These are phyloP conservation scores for Penicillium sp. DNA, from an alignment of 2,329 filamentous ascomycete genomes.

Conservation along the genomic window DNA sequence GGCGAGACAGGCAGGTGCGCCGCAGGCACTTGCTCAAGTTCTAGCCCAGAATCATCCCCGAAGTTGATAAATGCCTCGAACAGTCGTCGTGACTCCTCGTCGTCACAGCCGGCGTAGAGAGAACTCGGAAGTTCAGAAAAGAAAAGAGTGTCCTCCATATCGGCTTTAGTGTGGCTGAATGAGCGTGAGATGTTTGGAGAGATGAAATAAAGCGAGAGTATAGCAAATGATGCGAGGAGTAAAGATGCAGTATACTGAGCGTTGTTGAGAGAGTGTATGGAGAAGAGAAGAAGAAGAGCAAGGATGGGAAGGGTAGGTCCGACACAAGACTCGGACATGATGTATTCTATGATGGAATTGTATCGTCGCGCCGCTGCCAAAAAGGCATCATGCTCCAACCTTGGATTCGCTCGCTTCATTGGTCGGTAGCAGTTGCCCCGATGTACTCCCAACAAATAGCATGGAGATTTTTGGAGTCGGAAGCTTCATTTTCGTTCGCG, in stretches of 20 bases:
- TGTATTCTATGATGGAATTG: neutral
- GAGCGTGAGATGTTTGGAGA: neutral
- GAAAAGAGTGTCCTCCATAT: neutral
- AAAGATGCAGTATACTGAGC: neutral
- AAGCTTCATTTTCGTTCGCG: neutral
- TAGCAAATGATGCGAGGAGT: neutral
- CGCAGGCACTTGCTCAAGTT: neutral
- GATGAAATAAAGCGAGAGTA: neutral
- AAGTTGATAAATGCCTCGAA: too few species aligned
- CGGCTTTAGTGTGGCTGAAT: neutral
- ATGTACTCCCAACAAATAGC: constrained; percentile 43
- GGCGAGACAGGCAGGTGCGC: neutral
- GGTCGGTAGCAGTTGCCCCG: constrained; percentile 27
- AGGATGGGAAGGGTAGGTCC: neutral
- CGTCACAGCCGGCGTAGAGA: neutral
- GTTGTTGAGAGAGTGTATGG: neutral
- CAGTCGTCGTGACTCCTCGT: too few species aligned
- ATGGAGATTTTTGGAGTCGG: constrained; percentile 7
- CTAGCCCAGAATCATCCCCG: neutral
- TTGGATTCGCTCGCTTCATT: constrained; percentile 1
- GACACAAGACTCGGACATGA: neutral
- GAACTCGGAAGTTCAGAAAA: neutral
- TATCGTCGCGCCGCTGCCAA: neutral
- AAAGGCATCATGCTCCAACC: neutral
- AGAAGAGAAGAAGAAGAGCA: neutral